Evolutionary conservation across 371 early-diverging fungal species (phyloP), one percentile per base, ranked within the genome.

Genomic region (Mucor plumbeus): DNA sequence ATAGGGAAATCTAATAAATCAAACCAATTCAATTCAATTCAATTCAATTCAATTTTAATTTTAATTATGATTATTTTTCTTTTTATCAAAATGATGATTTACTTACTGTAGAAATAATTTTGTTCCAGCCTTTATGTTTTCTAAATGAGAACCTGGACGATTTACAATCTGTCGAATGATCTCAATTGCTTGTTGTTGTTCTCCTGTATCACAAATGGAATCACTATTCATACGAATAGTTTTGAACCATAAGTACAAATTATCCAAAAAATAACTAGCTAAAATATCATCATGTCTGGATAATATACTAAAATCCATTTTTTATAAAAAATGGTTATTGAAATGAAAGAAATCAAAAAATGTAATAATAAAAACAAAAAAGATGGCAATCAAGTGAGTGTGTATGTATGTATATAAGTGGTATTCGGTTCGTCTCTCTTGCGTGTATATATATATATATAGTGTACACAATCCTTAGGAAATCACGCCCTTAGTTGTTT

Each of bases 281-380:
- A 89, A 69, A n/a, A 88, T 69, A 75, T 89, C 90, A 75, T 89
- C 90, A 70, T 83, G 83, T n/a, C 74, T 76, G 11, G 90, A 87
- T 39, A 89, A 74, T 36, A 86, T 54, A 34, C 66, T 57, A 43
- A 77, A 77, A 44, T 74, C 71, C 77, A 77, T 59, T 9, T 11
- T 43, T n/a, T 8, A 39, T 9, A 4, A 38, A 11, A 38, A 11
- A 38, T 7, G 38, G 9, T 38, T 38, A 38, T 38, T 38, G 38
- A 11, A 38, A 38, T 9, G 38, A 38, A 11, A 11, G 9, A 11
- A 38, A 9, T 5, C 7, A 38, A 38, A 38, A 11, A 7, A 11
- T 36, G 5, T 9, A 36, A 36, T 36, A 26, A 26, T 26, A 26
- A 26, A 26, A 26, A 26, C 26, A 26, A 26, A 26, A 26, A 26